Conservation (phyloP, 2,329 filamentous ascomycete genomes). For the Xylaria sp. region DNA sequence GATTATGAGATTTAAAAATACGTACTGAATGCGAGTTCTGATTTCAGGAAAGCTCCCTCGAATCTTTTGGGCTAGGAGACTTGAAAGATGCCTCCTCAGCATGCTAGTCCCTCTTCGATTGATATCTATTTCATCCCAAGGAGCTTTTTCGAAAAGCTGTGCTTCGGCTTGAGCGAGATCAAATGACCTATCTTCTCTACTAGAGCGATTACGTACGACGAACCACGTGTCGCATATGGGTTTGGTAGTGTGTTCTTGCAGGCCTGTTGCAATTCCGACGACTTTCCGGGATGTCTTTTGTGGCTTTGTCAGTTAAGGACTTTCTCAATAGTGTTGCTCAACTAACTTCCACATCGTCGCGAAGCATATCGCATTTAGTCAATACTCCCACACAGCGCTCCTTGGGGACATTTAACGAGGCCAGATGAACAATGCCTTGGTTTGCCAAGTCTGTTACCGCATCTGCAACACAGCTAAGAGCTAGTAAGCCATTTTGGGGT, state of each 20-base stretch:
- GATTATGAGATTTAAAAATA: neutral
- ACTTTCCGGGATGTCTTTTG: conserved; percentile 28
- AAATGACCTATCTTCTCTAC: conserved; percentile 42
- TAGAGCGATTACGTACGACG: conserved; percentile 51
- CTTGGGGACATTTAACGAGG: conserved; percentile 45
- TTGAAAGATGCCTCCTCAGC: conserved; percentile 48
- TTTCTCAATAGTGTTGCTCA: neutral
- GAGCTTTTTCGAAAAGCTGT: conserved; percentile 44
- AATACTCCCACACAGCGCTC: conserved; percentile 52
- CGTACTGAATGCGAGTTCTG: conserved; percentile 39
- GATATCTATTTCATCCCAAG: conserved; percentile 46
- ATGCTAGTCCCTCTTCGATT: conserved; percentile 47
- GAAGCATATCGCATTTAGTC: conserved; percentile 52
- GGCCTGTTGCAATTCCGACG: conserved; percentile 32
- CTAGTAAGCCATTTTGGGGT: conserved; percentile 2
- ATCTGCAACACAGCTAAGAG: conserved; percentile 50
- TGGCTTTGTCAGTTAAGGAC: neutral
- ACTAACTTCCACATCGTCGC: conserved; percentile 36
- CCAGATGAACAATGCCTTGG: conserved; percentile 48
- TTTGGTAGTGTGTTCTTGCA: conserved; percentile 28
- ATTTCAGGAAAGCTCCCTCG: conserved; percentile 44
- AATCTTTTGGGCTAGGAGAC: conserved; percentile 45
- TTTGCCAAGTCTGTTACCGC: conserved; percentile 49
- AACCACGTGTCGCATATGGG: conserved; percentile 49
- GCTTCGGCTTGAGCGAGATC: conserved; percentile 47